These are phyloP conservation scores for Phaeosphaeria sp. DNA, from an alignment of 2,329 filamentous ascomycete species.

Conservation along the genomic window DNA sequence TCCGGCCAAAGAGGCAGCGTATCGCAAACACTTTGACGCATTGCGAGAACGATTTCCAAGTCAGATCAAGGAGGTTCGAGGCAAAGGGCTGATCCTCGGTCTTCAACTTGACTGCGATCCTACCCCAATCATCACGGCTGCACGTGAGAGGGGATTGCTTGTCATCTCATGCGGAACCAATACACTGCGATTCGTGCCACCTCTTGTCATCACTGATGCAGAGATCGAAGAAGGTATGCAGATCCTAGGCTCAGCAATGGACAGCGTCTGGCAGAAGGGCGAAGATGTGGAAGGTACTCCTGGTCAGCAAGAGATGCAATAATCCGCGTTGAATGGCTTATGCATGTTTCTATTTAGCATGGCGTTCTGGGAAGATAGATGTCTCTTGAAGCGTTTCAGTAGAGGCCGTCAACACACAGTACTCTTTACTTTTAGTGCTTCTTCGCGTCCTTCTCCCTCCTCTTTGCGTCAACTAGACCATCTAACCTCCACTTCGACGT, in stretches of 20 bases:
- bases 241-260: conserved; percentile 74
- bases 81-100: conserved; percentile 84
- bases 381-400: background rate
- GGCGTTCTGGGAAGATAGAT: conserved; percentile 22
- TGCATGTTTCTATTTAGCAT: conserved; percentile 15
- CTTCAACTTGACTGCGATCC: conserved; percentile 80
- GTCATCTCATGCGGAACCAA: conserved; percentile 94
- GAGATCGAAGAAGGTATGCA: conserved; percentile 80
- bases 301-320: conserved; percentile 45
- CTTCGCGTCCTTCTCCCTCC: conserved; percentile 41
- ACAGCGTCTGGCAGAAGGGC: conserved; percentile 57
- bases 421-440: conserved; percentile 29
- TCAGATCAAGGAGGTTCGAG: conserved; percentile 78
- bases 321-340: background rate
- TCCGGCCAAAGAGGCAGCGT: conserved; percentile 67
- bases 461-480: conserved; percentile 31
- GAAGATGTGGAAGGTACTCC: conserved; percentile 38
- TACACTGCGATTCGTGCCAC: conserved; percentile 89
- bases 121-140: conserved; percentile 78
- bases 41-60: conserved; percentile 70
- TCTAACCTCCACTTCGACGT: conserved; percentile 53
- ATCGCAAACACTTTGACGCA: conserved; percentile 63
- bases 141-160: conserved; percentile 83
- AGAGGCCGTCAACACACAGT: background rate
- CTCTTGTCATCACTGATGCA: conserved; percentile 77